Base-by-base conservation (phyloP, 1,139 yeast genomes). In the Lodderomyces oxycetoniae region DNA sequence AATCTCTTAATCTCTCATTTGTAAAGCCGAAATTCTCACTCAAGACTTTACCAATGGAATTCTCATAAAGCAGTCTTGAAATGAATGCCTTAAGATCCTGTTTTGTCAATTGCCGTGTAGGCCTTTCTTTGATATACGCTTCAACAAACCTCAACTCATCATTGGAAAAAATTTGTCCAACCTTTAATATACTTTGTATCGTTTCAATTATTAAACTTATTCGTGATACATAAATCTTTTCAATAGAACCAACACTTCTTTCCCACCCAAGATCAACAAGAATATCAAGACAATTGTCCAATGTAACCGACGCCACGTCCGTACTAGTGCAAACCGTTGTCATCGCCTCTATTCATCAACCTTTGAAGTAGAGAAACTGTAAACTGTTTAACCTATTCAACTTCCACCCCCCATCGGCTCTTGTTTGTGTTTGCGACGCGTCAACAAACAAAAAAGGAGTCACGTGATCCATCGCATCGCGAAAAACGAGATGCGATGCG, bases 81-180 rank as follows among this genome's bases (percentile, higher is more conserved):
- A 67, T 31, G 39, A 67, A 65, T 22, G 45, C 47, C 31, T 45
- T 43, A 17, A 63, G 47, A 23, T 63, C 68, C 4, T 34, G 32
- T 35, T 52, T 54, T 35, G 49, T 50, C 10, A 67, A 43, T 34
- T 52, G 57, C 37, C 57, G 43, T 11, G 43, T 44, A 2, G 68
- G 66, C 26, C 52, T 55, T 17, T 49, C 52, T 10, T 44, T 45
- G 15, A 55, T 49, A 52, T 63, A 58, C 32, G 47, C 50, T 24
- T 48, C 46, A 19, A 67, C 43, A 4, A 59, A 34, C 9, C 45
- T 40, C 4, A 44, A 31, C 38, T 67, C 72, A 4, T 52, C 50
- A 4, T 47, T 36, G 4, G 46, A 50, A 13, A 67, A 49, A 17
- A 63, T 34, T 12, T 43, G 37, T 22, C 45, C 44, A 5, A 54